Evolutionary conservation across 345 rosid genomes (phyloP), one percentile per base, ranked within the genome.

Genomic region (Sonneratia caseolaris): DNA sequence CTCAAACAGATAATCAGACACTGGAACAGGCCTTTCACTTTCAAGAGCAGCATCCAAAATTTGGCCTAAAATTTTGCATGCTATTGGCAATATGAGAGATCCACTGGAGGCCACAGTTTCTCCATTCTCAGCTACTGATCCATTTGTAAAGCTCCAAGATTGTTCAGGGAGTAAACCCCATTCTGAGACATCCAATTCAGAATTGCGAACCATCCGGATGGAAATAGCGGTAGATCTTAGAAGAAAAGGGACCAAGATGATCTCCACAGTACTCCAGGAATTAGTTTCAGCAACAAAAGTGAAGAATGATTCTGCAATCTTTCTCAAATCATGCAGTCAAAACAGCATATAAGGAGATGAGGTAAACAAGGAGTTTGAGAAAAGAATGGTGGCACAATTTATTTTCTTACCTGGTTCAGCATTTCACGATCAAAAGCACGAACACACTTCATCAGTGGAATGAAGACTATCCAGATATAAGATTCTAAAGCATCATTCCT

Each of bases 181-280:
- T 73, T 76, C 76, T 51, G 72, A 66, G 78, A 80, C 77, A 75
- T 86, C 86, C 4, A 79, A 79, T 68, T 84, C 84, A 22, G 80
- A 82, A 56, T 81, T 83, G 71, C 69, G 80, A 80, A 80, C 62
- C 84, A 84, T 78, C 64, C 83, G 85, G 72, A 83, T 77, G 21
- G 91, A 80, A 70, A 84, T 66, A 72, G 84, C 82, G 75, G 84
- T 80, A 61, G 91, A 87, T 78, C 88, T 84, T 37, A 94, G 76
- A 66, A 83, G 81, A 85, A 84, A 89, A 40, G 96, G 95, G 66
- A 94, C 89, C 88, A 90, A 83, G 36, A 75, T 85, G 79, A 74
- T 81, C 82, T 84, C 87, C 79, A 94, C 74, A 64, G 73, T 66
- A 59, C 56, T 81, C 95, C 97, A 88, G 45, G 88, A 73, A 70